Percentiles rank a stretch among this genome's conserved stretches.
phyloP scores from a whole-genome alignment of 768 basidiomycete species.

The Hysterangium stoloniferum region DNA sequence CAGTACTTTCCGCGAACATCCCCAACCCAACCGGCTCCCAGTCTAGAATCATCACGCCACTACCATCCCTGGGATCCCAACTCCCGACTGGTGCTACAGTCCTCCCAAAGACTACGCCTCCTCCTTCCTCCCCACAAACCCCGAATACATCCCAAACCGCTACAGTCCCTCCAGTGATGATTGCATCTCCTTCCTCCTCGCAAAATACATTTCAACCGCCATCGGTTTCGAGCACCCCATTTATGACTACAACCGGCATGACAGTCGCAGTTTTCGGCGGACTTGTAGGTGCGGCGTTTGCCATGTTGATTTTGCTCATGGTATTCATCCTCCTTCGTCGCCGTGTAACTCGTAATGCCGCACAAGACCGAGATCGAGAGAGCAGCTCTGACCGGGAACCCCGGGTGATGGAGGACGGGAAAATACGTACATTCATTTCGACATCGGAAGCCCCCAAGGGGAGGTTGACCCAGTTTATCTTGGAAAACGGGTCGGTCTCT shows the following conservation, averaged over 20 bases:
- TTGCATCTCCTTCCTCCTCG: not conserved
- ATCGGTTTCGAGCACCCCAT: slow-evolving; percentile 3
- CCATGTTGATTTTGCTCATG: not conserved
- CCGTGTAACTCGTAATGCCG: slow-evolving; percentile 2
- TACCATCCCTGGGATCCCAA: too few species aligned
- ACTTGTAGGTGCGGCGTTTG: not conserved
- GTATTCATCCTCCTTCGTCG: slow-evolving; percentile 8
- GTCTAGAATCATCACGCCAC: too few species aligned
- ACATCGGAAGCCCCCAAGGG: not conserved
- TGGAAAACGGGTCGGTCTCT: not conserved
- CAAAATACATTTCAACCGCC: not conserved
- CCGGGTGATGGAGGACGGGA: not conserved
- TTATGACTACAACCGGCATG: slow-evolving; percentile 7
- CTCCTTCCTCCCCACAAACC: not conserved
- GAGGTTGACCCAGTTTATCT: not conserved
- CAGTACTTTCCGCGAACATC: too few species aligned
- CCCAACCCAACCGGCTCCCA: too few species aligned
- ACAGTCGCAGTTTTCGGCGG: not conserved
- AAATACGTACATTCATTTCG: too few species aligned
- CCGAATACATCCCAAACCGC: too few species aligned
- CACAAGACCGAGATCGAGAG: slow-evolving; percentile 1
- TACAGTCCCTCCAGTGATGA: too few species aligned
- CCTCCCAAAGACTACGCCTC: not conserved
- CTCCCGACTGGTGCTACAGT: not conserved
- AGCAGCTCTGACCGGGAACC: not conserved